Conservation (phyloP, 1,284 basidiomycete species). For the Cryptococcus sp. region DNA sequence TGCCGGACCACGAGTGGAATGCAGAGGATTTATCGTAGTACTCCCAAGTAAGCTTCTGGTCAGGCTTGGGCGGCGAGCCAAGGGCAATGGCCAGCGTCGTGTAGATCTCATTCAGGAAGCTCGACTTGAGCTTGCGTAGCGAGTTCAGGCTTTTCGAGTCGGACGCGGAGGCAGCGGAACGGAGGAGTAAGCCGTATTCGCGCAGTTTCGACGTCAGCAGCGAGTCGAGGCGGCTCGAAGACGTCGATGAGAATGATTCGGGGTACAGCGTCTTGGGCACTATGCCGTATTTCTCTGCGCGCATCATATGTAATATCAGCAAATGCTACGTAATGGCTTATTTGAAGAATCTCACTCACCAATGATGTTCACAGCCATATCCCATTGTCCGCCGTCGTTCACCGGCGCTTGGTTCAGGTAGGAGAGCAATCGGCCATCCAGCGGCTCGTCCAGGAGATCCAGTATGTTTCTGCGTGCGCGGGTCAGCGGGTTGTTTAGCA, state of each 20-base stretch:
- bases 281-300: constrained; percentile 70
- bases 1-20: constrained; percentile 70
- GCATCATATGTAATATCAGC: neutral
- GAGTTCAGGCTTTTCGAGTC: constrained; percentile 1
- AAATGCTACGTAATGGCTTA: too few species aligned
- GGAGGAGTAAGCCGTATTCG: constrained; percentile 82
- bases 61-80: constrained; percentile 75
- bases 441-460: constrained; percentile 73
- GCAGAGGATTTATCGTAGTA: constrained; percentile 82
- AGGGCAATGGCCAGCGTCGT: constrained; percentile 81
- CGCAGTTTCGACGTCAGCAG: constrained; percentile 87
- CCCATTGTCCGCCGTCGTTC: constrained; percentile 91
- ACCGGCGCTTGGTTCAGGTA: constrained; percentile 77
- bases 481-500: neutral
- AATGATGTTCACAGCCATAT: constrained; percentile 88
- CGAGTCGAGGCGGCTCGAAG: constrained; percentile 70
- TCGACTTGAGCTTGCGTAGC: constrained; percentile 68
- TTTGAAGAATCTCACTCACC: constrained; percentile 45
- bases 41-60: constrained; percentile 79
- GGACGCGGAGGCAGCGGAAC: constrained; percentile 41
- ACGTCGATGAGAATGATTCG: constrained; percentile 79
- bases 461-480: constrained; percentile 59
- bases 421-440: constrained; percentile 78
- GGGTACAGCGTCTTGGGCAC: constrained; percentile 81
- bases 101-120: constrained; percentile 81